phyloP scores from a whole-genome alignment of 345 rosid species.

The Firmiana major region DNA sequence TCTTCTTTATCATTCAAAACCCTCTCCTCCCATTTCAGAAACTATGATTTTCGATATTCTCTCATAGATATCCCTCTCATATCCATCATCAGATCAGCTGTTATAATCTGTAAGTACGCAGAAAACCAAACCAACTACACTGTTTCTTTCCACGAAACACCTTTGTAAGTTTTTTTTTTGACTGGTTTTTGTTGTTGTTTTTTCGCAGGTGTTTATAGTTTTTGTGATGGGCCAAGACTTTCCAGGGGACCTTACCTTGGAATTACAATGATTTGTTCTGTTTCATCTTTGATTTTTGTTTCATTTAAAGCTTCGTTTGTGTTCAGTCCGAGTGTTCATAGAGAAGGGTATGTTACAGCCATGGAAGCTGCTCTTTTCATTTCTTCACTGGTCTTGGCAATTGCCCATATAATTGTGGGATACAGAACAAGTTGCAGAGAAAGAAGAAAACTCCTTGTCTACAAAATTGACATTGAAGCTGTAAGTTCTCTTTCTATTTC shows the following conservation, averaged over 20 bases:
- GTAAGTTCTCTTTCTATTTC: slow-evolving; percentile 49
- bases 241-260: slow-evolving; percentile 80
- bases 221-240: slow-evolving; percentile 80
- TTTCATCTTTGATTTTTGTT: slow-evolving; percentile 65
- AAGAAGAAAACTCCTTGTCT: slow-evolving; percentile 84
- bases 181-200: background rate
- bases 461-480: slow-evolving; percentile 94
- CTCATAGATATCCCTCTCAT: slow-evolving; percentile 76
- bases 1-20: slow-evolving; percentile 29
- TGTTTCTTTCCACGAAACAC: background rate
- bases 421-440: slow-evolving; percentile 89
- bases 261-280: slow-evolving; percentile 64
- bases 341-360: slow-evolving; percentile 44
- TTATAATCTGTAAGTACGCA: slow-evolving; percentile 69
- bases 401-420: slow-evolving; percentile 72
- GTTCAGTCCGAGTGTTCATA: slow-evolving; percentile 39
- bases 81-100: slow-evolving; percentile 71
- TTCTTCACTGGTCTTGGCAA: slow-evolving; percentile 57
- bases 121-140: background rate
- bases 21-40: slow-evolving; percentile 25
- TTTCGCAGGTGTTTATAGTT: slow-evolving; percentile 67
- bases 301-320: slow-evolving; percentile 74
- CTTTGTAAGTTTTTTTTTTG: background rate
- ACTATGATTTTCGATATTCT: slow-evolving; percentile 54
- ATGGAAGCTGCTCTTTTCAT: slow-evolving; percentile 68